These are phyloP conservation scores for Suhomyces sp. DNA, from an alignment of 805 yeast genomes.

Conservation along the genomic window DNA sequence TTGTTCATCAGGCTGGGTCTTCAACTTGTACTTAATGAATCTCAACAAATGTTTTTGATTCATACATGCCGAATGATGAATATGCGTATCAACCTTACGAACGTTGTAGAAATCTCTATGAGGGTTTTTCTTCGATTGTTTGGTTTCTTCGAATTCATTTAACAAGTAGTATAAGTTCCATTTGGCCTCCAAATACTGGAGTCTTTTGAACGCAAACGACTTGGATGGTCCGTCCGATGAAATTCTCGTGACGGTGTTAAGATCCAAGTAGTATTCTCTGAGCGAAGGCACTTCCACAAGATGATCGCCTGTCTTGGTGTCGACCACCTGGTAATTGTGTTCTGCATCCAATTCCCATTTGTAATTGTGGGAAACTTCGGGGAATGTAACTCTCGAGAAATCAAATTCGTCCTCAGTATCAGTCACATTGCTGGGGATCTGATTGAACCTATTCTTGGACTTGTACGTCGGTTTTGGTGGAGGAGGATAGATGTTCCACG, in stretches of 20 bases:
- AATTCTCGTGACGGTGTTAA: conserved; percentile 67
- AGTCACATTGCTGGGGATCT: conserved; percentile 32
- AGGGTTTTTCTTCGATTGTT: conserved; percentile 87
- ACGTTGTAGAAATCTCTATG: conserved; percentile 97
- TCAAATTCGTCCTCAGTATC: conserved; percentile 53
- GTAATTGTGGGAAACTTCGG: conserved; percentile 42
- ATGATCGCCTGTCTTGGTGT: conserved; percentile 28
- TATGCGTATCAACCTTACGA: conserved; percentile 96
- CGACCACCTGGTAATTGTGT: conserved; percentile 68
- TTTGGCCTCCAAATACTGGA: conserved; percentile 92
- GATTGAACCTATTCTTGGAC: conserved; percentile 60
- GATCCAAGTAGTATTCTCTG: conserved; percentile 80
- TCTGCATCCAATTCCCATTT: conserved; percentile 52
- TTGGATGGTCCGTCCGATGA: conserved; percentile 96
- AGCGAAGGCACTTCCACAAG: conserved; percentile 74
- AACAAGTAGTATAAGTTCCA: conserved; percentile 89
- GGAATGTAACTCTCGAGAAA: conserved; percentile 54
- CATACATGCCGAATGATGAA: conserved; percentile 99
- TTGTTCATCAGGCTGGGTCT: conserved; percentile 80
- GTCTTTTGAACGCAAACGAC: conserved; percentile 90
- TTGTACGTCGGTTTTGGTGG: conserved; percentile 85
- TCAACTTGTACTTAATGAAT: conserved; percentile 91
- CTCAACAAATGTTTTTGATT: conserved; percentile 95
- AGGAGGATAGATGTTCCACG: conserved; percentile 85
- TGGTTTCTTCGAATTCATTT: conserved; percentile 90